A percentile compares a stretch with the other conserved stretches of the same genome.
Conservation (phyloP, 78 protist genomes). For the Dictyostelium discoideum region DNA sequence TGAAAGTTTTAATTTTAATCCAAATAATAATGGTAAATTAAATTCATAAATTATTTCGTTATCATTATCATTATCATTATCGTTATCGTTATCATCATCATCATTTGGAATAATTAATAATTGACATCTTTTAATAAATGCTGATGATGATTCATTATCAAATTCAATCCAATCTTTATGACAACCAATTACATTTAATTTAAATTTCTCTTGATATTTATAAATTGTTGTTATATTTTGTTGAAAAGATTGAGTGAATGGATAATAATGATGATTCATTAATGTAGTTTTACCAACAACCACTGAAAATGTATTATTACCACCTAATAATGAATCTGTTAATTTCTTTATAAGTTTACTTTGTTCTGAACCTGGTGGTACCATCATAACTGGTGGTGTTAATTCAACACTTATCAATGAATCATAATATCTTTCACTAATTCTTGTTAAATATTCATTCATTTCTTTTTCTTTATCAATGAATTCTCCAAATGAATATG, state of each 20-base stretch:
- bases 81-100: neutral
- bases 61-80: neutral
- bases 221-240: neutral
- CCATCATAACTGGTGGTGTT: neutral
- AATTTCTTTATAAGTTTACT: neutral
- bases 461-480: neutral
- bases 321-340: neutral
- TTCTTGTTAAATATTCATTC: neutral
- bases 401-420: neutral
- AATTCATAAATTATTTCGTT: neutral
- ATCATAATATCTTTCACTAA: conserved; percentile 22
- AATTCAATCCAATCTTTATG: conserved; percentile 28
- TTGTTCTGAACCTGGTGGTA: neutral
- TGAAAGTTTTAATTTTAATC: neutral
- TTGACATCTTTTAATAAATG: conserved; percentile 22
- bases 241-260: conserved; percentile 9
- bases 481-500: neutral
- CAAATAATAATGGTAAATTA: neutral
- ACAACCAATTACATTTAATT: conserved; percentile 23
- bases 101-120: neutral
- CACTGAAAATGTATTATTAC: conserved; percentile 7
- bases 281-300: conserved; percentile 28
- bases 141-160: neutral
- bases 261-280: conserved; percentile 48
- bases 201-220: neutral